Evolutionary conservation across 2,329 filamentous ascomycete species (phyloP).

Genomic region (Madurella fahalii): DNA sequence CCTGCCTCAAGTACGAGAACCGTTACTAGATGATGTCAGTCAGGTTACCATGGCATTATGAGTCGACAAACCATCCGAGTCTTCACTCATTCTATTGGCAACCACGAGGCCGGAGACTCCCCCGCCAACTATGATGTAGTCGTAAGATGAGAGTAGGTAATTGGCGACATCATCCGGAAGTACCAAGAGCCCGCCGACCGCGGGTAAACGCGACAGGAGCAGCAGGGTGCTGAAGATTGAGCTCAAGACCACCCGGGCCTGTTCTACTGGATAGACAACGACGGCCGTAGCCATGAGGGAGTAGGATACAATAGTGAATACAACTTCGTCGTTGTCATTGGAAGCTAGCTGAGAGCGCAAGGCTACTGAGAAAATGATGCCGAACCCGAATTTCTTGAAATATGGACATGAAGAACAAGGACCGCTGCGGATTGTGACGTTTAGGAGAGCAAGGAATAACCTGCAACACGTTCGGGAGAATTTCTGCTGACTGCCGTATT

Average conservation of each 20-base stretch:
- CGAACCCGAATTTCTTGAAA: no score
- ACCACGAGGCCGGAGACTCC: constrained; percentile 49
- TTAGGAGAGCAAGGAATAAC: no score
- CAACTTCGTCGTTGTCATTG: no score
- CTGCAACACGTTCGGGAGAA: no score
- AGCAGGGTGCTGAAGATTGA: constrained; percentile 3
- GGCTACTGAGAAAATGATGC: no score
- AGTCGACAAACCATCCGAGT: constrained; percentile 35
- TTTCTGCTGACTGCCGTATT: no score
- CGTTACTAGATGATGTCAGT: constrained; percentile 15
- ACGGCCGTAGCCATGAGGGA: no score
- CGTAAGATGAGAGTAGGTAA: constrained; percentile 18
- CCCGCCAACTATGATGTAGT: constrained; percentile 46
- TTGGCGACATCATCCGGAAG: constrained; percentile 5
- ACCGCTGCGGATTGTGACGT: no score
- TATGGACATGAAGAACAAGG: no score
- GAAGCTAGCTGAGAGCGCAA: no score
- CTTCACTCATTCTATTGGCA: constrained; percentile 44
- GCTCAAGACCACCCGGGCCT: constrained; percentile 3
- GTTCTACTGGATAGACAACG: no score
- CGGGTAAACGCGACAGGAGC: neutral
- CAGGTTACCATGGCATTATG: neutral
- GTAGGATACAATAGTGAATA: no score
- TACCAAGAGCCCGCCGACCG: constrained; percentile 5
- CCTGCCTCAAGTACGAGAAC: constrained; percentile 27